Base-by-base conservation (phyloP, 2,329 filamentous ascomycete genomes). In the Aureobasidium namibiae region DNA sequence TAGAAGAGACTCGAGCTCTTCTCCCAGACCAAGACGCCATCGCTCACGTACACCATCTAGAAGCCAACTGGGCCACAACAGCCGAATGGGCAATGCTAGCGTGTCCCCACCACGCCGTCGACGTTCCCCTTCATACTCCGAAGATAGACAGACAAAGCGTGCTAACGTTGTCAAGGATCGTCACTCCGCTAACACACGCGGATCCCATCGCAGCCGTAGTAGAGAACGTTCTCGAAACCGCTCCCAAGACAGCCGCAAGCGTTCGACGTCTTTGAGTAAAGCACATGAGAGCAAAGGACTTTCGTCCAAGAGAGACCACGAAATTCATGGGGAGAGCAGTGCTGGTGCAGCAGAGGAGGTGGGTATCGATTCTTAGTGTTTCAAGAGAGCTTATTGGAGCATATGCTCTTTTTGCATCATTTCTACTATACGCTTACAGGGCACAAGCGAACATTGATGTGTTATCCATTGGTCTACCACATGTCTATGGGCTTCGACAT, bases 11-110 rank as follows among this genome's bases (percentile, higher is more conserved):
- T 46, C 54, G 3, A 48, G 33, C 18, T 57, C 26, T 29, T 57
- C 54, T 14, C 54, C 54, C 3, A 48, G 16, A 39, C 42, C 54
- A 10, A 57, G 41, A 39, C 26, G 38, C n/a, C 33, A 39, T 46
- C 39, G 62, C 42, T 63, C 64, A 49, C 61, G 57, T 29, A 60
- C 57, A 33, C 69, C 67, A 49, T 77, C 48, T 58, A 70, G 68
- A 54, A 77, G 75, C 57, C 44, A 45, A 24, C 18, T 24, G 16
- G 44, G 38, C 21, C 52, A 24, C 23, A 48, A 49, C 6, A 24
- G n/a, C 73, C 74, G 52, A 34, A 33, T 31, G 29, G 59, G 49
- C 54, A 48, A 42, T 52, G 56, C 50, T 50, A 50, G 41, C 33
- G 52, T 38, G 16, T 56, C 59, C 26, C 36, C 48, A n/a, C 50